These are phyloP conservation scores for Aspergillus floridensis DNA, from an alignment of 2,329 filamentous ascomycete species.

Conservation along the genomic window DNA sequence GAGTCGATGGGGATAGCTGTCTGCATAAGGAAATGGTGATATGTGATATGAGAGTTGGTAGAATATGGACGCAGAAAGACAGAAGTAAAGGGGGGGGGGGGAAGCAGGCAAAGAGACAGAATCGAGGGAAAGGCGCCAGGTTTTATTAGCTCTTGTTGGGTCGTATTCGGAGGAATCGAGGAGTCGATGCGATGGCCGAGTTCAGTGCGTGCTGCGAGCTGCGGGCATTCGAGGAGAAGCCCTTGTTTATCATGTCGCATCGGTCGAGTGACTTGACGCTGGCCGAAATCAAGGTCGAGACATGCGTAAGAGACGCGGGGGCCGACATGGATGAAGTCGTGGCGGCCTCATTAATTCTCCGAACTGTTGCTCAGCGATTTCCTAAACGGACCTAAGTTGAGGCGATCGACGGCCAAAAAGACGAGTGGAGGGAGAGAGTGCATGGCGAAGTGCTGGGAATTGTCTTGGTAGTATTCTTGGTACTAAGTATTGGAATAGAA, in stretches of 20 bases:
- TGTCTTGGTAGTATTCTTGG: background rate
- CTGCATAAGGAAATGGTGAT: background rate
- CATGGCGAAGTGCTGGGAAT: background rate
- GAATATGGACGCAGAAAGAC: too few relatives aligned
- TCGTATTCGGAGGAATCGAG: background rate
- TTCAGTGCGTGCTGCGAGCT: background rate
- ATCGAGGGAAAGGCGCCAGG: background rate
- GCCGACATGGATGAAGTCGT: background rate
- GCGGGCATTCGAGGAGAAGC: background rate
- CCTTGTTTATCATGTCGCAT: background rate
- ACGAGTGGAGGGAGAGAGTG: background rate
- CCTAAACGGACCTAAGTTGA: background rate
- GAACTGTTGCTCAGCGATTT: background rate
- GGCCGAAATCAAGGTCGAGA: background rate
- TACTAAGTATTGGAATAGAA: background rate
- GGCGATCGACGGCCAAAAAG: background rate
- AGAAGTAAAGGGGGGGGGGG: background rate
- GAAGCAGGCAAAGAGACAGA: background rate
- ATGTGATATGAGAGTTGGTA: background rate
- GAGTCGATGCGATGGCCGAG: background rate
- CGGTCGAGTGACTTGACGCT: background rate
- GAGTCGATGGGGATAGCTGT: background rate
- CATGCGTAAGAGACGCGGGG: background rate
- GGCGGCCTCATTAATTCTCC: background rate
- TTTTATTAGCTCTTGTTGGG: background rate